A percentile compares a stretch with the other conserved stretches of the same genome.
phyloP scores from a whole-genome alignment of 2,329 filamentous ascomycete species.

The Colletotrichum eleusines region DNA sequence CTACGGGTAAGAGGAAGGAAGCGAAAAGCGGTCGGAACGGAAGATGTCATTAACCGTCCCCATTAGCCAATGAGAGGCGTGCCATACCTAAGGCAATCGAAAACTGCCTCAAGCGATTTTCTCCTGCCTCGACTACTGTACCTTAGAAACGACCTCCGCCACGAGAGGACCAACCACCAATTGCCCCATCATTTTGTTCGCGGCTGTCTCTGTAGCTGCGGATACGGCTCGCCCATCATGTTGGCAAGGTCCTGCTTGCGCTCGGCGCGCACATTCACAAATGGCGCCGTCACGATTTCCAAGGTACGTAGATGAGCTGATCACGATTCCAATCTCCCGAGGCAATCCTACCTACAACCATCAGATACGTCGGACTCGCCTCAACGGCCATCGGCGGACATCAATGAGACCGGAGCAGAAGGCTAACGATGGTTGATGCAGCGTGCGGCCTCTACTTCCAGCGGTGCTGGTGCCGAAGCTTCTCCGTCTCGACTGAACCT shows the following conservation, averaged over 20 bases:
- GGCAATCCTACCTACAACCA: conserved; percentile 46
- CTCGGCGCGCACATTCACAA: conserved; percentile 87
- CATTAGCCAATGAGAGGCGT: conserved; percentile 35
- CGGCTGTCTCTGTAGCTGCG: conserved; percentile 52
- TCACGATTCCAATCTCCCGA: conserved; percentile 52
- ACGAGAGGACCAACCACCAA: conserved; percentile 48
- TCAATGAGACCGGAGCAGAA: conserved; percentile 43
- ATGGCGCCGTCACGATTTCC: conserved; percentile 77
- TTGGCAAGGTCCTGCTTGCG: conserved; percentile 93
- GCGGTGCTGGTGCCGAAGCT: conserved; percentile 75
- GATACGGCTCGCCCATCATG: conserved; percentile 75
- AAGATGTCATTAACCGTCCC: conserved; percentile 36
- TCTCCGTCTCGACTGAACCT: conserved; percentile 87
- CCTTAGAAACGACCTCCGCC: conserved; percentile 41
- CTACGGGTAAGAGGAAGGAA: conserved; percentile 32
- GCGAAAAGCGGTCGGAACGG: conserved; percentile 38
- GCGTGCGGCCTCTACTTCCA: conserved; percentile 80
- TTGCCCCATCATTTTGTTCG: conserved; percentile 52
- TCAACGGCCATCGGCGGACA: conserved; percentile 43
- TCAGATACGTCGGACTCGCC: conserved; percentile 33
- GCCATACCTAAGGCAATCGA: conserved; percentile 42
- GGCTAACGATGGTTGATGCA: conserved; percentile 57
- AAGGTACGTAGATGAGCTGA: conserved; percentile 74
- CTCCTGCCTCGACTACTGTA: conserved; percentile 39
- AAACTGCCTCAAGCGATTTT: conserved; percentile 43